phyloP scores from a whole-genome alignment of 306 rosid genomes.

The Mimosa pudica region DNA sequence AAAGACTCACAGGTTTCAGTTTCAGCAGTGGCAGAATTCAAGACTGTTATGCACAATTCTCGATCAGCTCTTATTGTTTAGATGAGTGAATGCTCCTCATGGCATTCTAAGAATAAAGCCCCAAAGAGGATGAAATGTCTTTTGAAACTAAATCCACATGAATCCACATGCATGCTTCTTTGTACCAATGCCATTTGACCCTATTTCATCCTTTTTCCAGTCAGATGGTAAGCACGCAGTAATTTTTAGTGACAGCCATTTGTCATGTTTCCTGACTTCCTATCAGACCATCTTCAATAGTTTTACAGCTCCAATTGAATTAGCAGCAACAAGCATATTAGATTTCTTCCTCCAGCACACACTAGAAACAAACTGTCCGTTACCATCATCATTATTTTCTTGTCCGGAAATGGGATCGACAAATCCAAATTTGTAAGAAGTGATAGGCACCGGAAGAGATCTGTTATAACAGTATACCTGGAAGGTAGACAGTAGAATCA shows the following conservation, averaged over 20 bases:
- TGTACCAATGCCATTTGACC: constrained; percentile 24
- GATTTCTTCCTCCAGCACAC: constrained; percentile 76
- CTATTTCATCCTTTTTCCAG: constrained; percentile 7
- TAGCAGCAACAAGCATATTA: constrained; percentile 63
- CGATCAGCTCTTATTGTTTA: constrained; percentile 29
- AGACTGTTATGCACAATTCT: constrained; percentile 29
- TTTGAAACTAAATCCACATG: constrained; percentile 18
- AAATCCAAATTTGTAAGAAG: constrained; percentile 58
- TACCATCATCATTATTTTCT: constrained; percentile 43
- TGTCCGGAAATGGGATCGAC: constrained; percentile 56
- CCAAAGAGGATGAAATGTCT: constrained; percentile 20
- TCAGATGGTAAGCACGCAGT: neutral
- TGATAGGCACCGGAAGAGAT: constrained; percentile 64
- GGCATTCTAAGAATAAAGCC: neutral
- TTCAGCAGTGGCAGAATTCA: constrained; percentile 27
- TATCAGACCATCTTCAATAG: constrained; percentile 60
- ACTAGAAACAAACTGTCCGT: constrained; percentile 67
- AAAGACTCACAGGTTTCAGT: constrained; percentile 25
- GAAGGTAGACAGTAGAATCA: constrained; percentile 34
- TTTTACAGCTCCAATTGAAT: constrained; percentile 67
- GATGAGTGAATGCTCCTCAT: constrained; percentile 16
- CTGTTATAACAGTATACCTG: constrained; percentile 71
- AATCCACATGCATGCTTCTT: constrained; percentile 27
- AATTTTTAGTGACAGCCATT: constrained; percentile 7
- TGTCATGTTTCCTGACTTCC: constrained; percentile 29